phyloP scores from a whole-genome alignment of 495 filamentous ascomycete species.

The Astrocystis sublimbata region DNA sequence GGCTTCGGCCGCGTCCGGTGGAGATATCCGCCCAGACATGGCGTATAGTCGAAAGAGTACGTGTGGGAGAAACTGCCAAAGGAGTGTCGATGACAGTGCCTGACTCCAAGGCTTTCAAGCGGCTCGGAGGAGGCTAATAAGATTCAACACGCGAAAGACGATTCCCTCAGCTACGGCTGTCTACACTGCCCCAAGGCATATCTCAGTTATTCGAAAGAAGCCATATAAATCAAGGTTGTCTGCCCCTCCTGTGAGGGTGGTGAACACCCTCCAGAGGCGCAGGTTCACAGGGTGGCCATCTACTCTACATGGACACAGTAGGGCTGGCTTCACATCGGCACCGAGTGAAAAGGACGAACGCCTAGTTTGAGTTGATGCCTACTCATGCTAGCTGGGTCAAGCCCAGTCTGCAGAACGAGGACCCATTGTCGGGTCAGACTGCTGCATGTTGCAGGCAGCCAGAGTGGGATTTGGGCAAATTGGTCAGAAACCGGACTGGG shows the following conservation, averaged over 20 bases:
- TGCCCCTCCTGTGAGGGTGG: neutral
- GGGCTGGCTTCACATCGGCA: neutral
- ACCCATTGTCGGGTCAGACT: neutral
- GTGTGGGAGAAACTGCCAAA: neutral
- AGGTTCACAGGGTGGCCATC: neutral
- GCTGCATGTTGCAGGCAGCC: neutral
- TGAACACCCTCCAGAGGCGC: neutral
- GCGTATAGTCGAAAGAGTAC: neutral
- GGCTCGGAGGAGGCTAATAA: neutral
- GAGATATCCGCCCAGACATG: neutral
- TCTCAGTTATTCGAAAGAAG: neutral
- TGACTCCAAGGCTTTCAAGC: neutral
- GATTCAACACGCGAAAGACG: neutral
- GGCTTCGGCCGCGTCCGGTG: slow-evolving; percentile 13
- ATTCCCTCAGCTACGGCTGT: neutral
- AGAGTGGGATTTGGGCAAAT: neutral
- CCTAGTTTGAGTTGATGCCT: neutral
- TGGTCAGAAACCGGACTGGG: neutral
- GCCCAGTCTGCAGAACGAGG: neutral
- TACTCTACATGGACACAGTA: neutral
- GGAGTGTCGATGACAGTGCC: neutral
- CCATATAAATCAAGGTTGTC: no score
- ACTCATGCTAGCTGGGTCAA: neutral
- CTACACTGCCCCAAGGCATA: neutral
- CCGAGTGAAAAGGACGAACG: neutral